These are phyloP conservation scores for Passiflora organensis DNA, from an alignment of 345 rosid species.

Conservation along the genomic window DNA sequence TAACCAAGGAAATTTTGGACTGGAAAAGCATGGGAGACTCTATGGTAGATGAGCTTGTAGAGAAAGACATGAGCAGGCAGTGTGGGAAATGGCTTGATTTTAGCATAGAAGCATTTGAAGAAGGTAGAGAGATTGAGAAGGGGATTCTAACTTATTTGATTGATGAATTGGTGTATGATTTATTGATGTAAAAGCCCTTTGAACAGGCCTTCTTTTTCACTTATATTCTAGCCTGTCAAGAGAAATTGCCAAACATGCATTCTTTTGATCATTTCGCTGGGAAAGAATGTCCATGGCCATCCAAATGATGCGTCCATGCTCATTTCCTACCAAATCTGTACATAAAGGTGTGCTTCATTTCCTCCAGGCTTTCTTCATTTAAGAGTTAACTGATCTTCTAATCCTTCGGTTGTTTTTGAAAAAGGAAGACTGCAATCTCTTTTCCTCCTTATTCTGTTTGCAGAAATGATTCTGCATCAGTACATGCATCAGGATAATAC, in stretches of 20 bases:
- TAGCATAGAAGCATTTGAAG: constrained; percentile 54
- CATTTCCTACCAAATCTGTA: neutral
- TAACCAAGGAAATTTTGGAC: constrained; percentile 44
- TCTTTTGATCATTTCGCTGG: neutral
- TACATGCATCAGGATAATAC: too few species aligned
- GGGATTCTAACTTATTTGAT: constrained; percentile 53
- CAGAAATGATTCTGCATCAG: too few species aligned
- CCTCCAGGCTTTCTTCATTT: neutral
- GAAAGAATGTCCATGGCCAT: constrained; percentile 2
- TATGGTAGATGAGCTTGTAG: constrained; percentile 82
- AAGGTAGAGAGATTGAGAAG: constrained; percentile 57
- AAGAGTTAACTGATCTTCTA: neutral
- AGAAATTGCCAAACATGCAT: neutral
- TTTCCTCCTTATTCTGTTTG: too few species aligned
- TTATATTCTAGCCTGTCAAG: neutral
- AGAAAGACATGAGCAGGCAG: constrained; percentile 59
- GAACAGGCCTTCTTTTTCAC: neutral
- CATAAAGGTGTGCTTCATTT: neutral
- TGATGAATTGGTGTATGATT: constrained; percentile 66
- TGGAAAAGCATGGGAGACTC: constrained; percentile 54
- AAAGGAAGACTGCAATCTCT: neutral
- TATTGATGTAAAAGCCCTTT: constrained; percentile 9
- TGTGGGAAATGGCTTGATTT: constrained; percentile 75
- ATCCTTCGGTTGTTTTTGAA: too few species aligned
- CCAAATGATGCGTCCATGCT: neutral